Conservation (phyloP, 2,329 filamentous ascomycete species). For the Monascus ruber region DNA sequence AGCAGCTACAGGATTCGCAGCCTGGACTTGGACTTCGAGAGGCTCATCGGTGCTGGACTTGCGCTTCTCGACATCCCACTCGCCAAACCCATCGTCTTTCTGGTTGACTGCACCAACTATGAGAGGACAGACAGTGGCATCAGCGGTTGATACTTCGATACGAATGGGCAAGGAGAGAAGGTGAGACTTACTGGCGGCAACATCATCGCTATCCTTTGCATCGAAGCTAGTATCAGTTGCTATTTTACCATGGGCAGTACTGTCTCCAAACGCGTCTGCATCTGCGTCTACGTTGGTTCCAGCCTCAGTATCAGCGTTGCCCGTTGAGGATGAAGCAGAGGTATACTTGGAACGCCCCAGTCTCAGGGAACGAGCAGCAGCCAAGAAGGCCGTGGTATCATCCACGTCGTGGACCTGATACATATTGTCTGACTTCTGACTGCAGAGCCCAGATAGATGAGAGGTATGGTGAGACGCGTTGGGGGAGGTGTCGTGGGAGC, state of each 20-base stretch:
- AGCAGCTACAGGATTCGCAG: too few relatives aligned
- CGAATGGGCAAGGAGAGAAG: neutral
- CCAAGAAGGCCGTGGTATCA: slow-evolving; percentile 18
- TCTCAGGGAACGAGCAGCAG: slow-evolving; percentile 11
- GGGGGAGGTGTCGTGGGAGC: too few relatives aligned
- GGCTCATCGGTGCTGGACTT: too few relatives aligned
- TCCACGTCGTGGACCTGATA: slow-evolving; percentile 10
- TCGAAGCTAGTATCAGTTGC: neutral
- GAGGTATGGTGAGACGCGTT: too few relatives aligned
- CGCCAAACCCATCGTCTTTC: too few relatives aligned
- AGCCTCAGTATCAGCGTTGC: neutral
- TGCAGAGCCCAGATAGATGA: too few relatives aligned
- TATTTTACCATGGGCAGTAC: neutral
- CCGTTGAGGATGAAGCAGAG: neutral
- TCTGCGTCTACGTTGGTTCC: neutral
- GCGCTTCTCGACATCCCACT: too few relatives aligned
- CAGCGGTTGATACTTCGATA: too few relatives aligned
- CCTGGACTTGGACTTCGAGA: too few relatives aligned
- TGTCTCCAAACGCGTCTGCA: too few relatives aligned
- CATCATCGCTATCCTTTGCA: neutral
- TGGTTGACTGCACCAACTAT: too few relatives aligned
- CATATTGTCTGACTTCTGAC: neutral
- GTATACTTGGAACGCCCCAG: neutral
- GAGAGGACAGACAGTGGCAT: too few relatives aligned
- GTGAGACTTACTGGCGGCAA: neutral